Conservation (phyloP, 495 filamentous ascomycete species). For the Aspergillus diversus region DNA sequence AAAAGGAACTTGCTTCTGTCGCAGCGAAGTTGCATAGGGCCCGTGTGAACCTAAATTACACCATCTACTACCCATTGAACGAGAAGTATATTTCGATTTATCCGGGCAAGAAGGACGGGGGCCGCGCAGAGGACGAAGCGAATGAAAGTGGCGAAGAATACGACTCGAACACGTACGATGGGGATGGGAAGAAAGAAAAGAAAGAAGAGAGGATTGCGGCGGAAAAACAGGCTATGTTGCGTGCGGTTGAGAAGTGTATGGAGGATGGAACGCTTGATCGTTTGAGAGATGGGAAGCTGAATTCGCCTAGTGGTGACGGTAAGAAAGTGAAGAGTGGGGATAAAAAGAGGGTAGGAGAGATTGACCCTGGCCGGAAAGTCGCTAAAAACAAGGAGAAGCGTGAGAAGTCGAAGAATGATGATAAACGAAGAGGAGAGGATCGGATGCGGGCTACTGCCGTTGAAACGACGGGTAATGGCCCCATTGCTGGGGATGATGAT, state of each 20-base stretch:
- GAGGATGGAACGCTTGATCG: slow-evolving; percentile 63
- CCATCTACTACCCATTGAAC: slow-evolving; percentile 77
- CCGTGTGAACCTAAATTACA: slow-evolving; percentile 84
- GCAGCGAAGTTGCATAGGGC: slow-evolving; percentile 65
- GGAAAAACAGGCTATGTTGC: slow-evolving; percentile 67
- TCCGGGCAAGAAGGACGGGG: slow-evolving; percentile 43
- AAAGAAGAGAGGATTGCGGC: slow-evolving; percentile 9
- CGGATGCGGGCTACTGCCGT: slow-evolving; percentile 16
- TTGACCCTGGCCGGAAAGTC: slow-evolving; percentile 9
- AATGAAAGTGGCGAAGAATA: slow-evolving; percentile 18
- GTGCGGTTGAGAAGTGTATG: slow-evolving; percentile 68
- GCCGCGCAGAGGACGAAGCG: slow-evolving; percentile 16
- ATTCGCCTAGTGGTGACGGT: slow-evolving; percentile 3
- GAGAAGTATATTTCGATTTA: slow-evolving; percentile 83
- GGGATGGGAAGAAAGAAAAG: slow-evolving; percentile 9
- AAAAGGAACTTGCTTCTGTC: slow-evolving; percentile 52
- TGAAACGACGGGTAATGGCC: neutral
- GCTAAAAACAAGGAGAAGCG: slow-evolving; percentile 20
- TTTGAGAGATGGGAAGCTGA: slow-evolving; percentile 55
- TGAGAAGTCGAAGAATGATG: slow-evolving; percentile 18
- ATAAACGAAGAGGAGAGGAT: slow-evolving; percentile 23
- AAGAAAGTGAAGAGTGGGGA: slow-evolving; percentile 3
- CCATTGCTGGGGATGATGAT: slow-evolving; percentile 38
- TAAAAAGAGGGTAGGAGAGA: slow-evolving; percentile 13
- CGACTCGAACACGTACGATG: slow-evolving; percentile 21